Base-by-base conservation (phyloP, 495 filamentous ascomycete species). In the Penicillium subrubescens region DNA sequence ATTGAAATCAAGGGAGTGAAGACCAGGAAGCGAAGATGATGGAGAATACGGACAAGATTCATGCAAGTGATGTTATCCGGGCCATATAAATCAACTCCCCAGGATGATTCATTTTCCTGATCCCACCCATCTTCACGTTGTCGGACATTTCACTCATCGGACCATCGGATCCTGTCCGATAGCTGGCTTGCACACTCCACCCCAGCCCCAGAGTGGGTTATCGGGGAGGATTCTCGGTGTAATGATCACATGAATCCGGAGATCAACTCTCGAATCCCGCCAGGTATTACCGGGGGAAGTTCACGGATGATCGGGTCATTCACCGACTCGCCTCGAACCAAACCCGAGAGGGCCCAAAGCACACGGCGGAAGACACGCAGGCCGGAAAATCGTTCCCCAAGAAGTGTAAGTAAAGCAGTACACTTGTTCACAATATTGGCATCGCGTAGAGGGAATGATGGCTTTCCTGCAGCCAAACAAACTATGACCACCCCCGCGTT, bases 331-430 rank as follows among this genome's bases (percentile, higher is more conserved):
- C 57, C 57, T 34, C 41, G 33, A 25, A 58, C 52, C 2, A 29
- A 27, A 43, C 53, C 37, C 17, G 60, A 68, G 21, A 71, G 56
- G 52, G 60, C 63, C 62, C 56, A 68, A 17, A 71, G 51, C 27
- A 68, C 60, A 44, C 69, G 65, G 35, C 65, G 69, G 21, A 71
- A 67, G 35, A 59, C 57, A 37, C 50, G 41, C 14, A 71, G 60
- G 4, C 61, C 69, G 41, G 51, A n/a, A 37, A 71, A 71, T 41
- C 54, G 44, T 25, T 68, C 69, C 0, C 62, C 66, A 19, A 71
- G 7, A 4, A 63, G 7, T 0, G 69, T 66, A 5, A 71, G 55
- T 15, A 68, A 27, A 51, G 63, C 52, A 19, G 66, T 67, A 31
- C 66, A 68, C 35, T 68, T 66, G 33, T 61, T 63, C 17, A 68